Evolutionary conservation across 1,139 yeast genomes (phyloP), one percentile per base, ranked within the genome.

Genomic region (Pichia sp.): DNA sequence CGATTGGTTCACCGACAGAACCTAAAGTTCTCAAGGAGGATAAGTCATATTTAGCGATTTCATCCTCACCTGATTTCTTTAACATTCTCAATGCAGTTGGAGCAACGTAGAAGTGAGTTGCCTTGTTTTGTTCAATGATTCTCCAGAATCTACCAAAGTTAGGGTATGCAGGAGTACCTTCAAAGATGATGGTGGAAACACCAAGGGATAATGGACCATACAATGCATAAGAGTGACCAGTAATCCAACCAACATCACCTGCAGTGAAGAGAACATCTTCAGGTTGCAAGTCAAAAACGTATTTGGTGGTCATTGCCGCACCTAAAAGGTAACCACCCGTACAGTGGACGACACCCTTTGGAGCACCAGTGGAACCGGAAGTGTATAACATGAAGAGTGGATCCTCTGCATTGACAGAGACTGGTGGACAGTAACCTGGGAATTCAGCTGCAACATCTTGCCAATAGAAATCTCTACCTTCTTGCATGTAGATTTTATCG

Each of bases 221-320:
- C 44, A 88, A 69, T 25, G 94, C 96, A 57, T 91, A 91, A 26
- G 97, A 82, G 64, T 91, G 98, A 52, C 98, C 98, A 28, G 98
- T 91, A 59, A 91, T 91, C 98, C 98, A 91, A 60, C 98, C 98
- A 37, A 91, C 95, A 62, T 91, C 98, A 60, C 97, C 97, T 37
- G 97, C 96, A 35, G 97, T 88, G 71, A 91, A 91, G 44, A 91
- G 69, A 37, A 83, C 73, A 62, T 91, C 98, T 52, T 83, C 82
- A 37, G 79, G 75, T 59, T 86, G 95, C 40, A 91, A 72, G 62
- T 93, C 98, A 59, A 91, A 91, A 40, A 88, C 84, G 62, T 88
- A 91, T 63, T 81, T 84, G 41, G 96, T 85, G 40, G 97, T 86
- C 64, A 88, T 66, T 37, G 95, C 94, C 32, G 97, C 96, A 48